Base-by-base conservation (phyloP, 768 basidiomycete genomes). In the Tephrocybe sp. region DNA sequence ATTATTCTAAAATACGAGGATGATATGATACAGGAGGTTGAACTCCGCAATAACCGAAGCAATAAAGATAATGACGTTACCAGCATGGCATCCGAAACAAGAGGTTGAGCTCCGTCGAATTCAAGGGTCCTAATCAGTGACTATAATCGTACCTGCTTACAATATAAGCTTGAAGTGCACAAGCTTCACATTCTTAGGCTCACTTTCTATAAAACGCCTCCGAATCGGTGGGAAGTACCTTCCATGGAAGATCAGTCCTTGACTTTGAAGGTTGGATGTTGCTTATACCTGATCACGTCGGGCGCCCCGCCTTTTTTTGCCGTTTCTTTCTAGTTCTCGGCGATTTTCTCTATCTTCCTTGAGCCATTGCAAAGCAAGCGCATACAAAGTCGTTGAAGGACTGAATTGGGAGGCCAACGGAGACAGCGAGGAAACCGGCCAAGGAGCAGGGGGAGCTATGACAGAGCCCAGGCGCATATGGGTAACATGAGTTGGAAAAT, bases 401-500 rank as follows among this genome's bases (percentile, higher is more conserved):
- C 55, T 55, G 37, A 61, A 63, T 34, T 56, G 56, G 9, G 52
- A 42, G 36, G 37, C 56, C 38, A 60, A 52, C 25, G 57, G 13
- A 52, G 64, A 62, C 2, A 47, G 32, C 27, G 59, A 34, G 7
- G 66, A 53, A n/a, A 79, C 66, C 2, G 85, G 83, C 92, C 94
- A 98, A 6, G 82, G 61, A 12, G 81, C 78, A 3, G 89, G 87
- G 15, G 74, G 72, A 1, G 79, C 83, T 11, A 84, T 72, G 47
- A 94, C 83, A 11, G 74, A 69, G 4, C 97, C 97, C 39, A 93
- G 77, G 21, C 88, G 83, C 84, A 99, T 88, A 63, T 98, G 97
- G 4, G 84, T 84, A 52, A 98, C 75, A 61, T 96, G 92, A 0
- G 95, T 98, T 3, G 97, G 96, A 72, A 96, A 98, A n/a, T 78